phyloP scores from a whole-genome alignment of 192 early-diverging fungal species.

The Coemansia sp. region DNA sequence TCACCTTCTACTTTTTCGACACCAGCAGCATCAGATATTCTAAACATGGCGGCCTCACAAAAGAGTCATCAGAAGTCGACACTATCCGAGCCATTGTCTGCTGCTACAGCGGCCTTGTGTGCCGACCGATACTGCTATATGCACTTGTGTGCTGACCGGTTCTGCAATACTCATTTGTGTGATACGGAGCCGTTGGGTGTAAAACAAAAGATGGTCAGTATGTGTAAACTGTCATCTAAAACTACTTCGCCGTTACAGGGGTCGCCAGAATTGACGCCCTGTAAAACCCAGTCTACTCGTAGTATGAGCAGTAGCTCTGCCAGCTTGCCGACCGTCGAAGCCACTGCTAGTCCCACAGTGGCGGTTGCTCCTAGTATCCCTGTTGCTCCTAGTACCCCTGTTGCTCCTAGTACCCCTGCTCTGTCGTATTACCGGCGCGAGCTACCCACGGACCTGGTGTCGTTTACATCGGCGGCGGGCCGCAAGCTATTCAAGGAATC shows the following conservation, averaged over 20 bases:
- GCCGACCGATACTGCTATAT: background rate
- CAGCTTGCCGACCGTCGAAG: background rate
- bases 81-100: background rate
- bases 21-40: background rate
- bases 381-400: constrained; percentile 1
- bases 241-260: background rate
- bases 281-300: background rate
- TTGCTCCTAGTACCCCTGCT: constrained; percentile 15
- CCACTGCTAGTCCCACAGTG: background rate
- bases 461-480: constrained; percentile 79
- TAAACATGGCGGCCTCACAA: background rate
- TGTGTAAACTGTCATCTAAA: constrained; percentile 17
- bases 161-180: background rate
- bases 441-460: constrained; percentile 68
- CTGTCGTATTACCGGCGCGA: constrained; percentile 66
- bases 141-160: background rate
- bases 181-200: constrained; percentile 5
- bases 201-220: constrained; percentile 37
- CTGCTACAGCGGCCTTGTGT: background rate
- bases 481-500: constrained; percentile 79
- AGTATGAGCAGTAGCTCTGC: background rate
- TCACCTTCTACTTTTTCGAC: background rate
- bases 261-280: background rate
- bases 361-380: background rate
- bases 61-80: background rate